These are phyloP conservation scores for Madurella fahalii DNA, from an alignment of 2,329 filamentous ascomycete species.

Conservation along the genomic window DNA sequence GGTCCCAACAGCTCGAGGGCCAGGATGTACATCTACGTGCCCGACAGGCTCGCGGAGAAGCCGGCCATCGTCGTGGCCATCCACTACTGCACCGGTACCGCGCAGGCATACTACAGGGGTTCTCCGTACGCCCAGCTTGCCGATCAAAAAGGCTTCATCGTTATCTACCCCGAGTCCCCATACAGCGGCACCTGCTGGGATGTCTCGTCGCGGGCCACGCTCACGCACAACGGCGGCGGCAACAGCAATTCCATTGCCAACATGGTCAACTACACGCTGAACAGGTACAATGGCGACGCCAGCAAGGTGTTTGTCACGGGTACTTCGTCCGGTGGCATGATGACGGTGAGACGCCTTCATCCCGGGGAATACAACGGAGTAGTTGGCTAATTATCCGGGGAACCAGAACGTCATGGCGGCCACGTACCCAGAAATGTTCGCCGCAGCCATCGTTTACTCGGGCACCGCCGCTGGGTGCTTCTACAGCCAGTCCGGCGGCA, in stretches of 20 bases:
- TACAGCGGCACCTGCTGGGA: conserved; percentile 56
- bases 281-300: conserved; percentile 48
- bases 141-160: conserved; percentile 41
- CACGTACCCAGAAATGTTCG: conserved; percentile 46
- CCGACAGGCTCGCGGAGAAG: conserved; percentile 33
- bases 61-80: conserved; percentile 49
- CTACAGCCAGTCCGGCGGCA: conserved; percentile 36
- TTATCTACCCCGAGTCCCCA: conserved; percentile 54
- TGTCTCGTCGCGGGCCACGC: conserved; percentile 45
- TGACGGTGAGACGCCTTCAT: conserved; percentile 35
- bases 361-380: not conserved
- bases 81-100: conserved; percentile 52
- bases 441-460: conserved; percentile 41
- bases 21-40: conserved; percentile 44
- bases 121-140: conserved; percentile 45
- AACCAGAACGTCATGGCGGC: conserved; percentile 42
- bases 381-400: no score
- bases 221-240: conserved; percentile 54
- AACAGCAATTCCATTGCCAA: conserved; percentile 54
- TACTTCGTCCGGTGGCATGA: conserved; percentile 45
- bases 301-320: conserved; percentile 53
- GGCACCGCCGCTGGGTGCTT: conserved; percentile 45
- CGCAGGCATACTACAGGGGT: conserved; percentile 43
- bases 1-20: conserved; percentile 38
- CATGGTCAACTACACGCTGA: conserved; percentile 55